Evolutionary conservation across 257 asterid genomes (phyloP), one percentile per base, ranked within the genome.

Genomic region (Linderniella brevidens): DNA sequence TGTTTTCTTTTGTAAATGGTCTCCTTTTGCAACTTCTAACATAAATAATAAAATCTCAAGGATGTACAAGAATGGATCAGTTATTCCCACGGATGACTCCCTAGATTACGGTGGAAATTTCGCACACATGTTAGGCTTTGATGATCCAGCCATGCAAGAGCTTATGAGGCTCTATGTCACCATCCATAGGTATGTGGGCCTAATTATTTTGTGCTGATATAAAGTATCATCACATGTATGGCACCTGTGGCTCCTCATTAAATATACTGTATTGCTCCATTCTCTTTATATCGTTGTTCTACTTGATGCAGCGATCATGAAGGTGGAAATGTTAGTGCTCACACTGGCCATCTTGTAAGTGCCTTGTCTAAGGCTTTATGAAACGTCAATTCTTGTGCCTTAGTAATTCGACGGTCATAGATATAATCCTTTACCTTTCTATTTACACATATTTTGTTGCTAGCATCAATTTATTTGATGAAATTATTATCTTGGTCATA

Each of bases 301-400:
- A 25, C 46, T 11, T 50, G 47, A 49, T 74, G 66, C 86, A 90
- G 99, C 62, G 99, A 90, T 62, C 99, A 90, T 48, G 99, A 90
- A 79, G 99, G 99, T 37, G 99, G 99, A 35, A 90, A 90, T 67
- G 99, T 90, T 61, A 90, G 99, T 66, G 99, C 99, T 52, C 99
- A 90, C 66, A 90, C 99, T n/a, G 99, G 96, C 61, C 99, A 90
- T 66, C 75, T 90, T 55, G 99, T 90, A 70, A 70, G 32, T 25
- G 32, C 32, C 32, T 25, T 25, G 3, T 3, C 6, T 6, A 2
- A 25, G 6, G 32, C 32, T 25, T 25, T 25, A 25, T 25, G n/a
- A n/a, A n/a, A n/a, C n/a, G n/a, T n/a, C n/a, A n/a, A n/a, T n/a
- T n/a, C n/a, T n/a, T n/a, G 32, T 25, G 32, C 32, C 32, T 25